Evolutionary conservation across 768 basidiomycete species (phyloP).

Genomic region (Fibroporia radiculosa): DNA sequence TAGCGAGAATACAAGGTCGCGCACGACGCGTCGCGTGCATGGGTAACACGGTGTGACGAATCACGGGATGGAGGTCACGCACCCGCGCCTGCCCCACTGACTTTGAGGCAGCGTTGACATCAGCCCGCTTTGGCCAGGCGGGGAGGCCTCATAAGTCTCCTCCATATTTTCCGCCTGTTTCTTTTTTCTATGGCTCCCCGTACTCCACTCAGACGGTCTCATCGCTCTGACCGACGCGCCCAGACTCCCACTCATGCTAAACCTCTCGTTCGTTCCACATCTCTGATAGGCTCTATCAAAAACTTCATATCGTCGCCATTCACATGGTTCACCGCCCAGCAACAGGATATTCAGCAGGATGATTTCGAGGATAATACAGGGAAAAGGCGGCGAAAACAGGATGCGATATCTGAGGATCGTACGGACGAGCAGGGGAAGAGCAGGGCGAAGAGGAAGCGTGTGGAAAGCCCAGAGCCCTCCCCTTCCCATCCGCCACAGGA

Average conservation of each 20-base stretch:
- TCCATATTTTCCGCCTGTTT: constrained; percentile 2
- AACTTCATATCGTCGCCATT: constrained; percentile 26
- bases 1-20: not conserved
- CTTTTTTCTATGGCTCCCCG: constrained; percentile 9
- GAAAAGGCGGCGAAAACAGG: constrained; percentile 22
- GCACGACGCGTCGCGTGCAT: not conserved
- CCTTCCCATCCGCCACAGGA: constrained; percentile 4
- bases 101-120: not conserved
- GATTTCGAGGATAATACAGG: constrained; percentile 24
- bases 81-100: not conserved
- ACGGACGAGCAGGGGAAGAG: constrained; percentile 13
- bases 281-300: constrained; percentile 27
- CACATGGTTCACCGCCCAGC: constrained; percentile 22
- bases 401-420: constrained; percentile 12
- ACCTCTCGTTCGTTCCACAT: constrained; percentile 20
- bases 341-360: constrained; percentile 9
- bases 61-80: not conserved
- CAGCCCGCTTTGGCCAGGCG: constrained; percentile 1
- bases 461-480: constrained; percentile 17
- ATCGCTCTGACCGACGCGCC: constrained; percentile 10
- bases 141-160: not conserved
- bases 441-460: constrained; percentile 24
- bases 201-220: constrained; percentile 8
- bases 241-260: constrained; percentile 5
- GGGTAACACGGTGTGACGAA: constrained; percentile 1